These are phyloP conservation scores for Buxus sempervirens DNA, from an alignment of 164 flowering plant genomes.

Conservation along the genomic window DNA sequence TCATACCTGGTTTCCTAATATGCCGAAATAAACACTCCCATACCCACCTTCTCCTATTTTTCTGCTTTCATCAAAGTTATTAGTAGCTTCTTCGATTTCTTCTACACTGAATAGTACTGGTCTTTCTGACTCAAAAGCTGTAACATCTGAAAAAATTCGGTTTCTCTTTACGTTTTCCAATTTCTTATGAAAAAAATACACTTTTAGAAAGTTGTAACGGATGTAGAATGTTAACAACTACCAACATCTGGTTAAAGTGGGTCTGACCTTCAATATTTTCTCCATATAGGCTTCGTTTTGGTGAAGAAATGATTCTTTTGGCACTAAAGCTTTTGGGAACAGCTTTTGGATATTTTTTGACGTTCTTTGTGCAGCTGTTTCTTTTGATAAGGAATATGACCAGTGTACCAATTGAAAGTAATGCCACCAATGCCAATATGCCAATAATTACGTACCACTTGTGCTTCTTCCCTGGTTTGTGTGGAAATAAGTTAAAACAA, in stretches of 20 bases:
- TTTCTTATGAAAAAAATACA: background rate
- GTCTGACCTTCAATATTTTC: slow-evolving; percentile 40
- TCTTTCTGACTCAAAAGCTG: slow-evolving; percentile 55
- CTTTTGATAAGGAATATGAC: slow-evolving; percentile 24
- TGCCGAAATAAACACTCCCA: slow-evolving; percentile 59
- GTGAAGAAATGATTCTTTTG: slow-evolving; percentile 26
- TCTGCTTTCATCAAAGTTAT: slow-evolving; percentile 40
- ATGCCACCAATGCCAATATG: slow-evolving; percentile 26
- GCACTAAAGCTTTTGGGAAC: slow-evolving; percentile 26
- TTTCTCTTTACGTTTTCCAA: background rate
- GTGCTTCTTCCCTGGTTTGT: slow-evolving; percentile 22
- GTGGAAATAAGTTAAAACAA: background rate
- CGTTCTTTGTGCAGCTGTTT: slow-evolving; percentile 13
- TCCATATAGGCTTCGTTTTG: slow-evolving; percentile 19
- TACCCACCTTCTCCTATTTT: slow-evolving; percentile 65
- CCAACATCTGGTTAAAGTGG: background rate
- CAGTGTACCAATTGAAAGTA: slow-evolving; percentile 28
- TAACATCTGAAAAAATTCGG: slow-evolving; percentile 27
- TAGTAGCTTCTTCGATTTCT: slow-evolving; percentile 55
- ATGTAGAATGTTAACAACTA: background rate
- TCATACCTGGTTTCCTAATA: slow-evolving; percentile 41
- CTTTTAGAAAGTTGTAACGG: background rate
- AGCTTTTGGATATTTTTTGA: slow-evolving; percentile 31
- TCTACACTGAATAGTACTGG: slow-evolving; percentile 38
- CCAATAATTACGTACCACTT: slow-evolving; percentile 29